A percentile compares a stretch with the other conserved stretches of the same genome.
phyloP scores from a whole-genome alignment of 148 eudicot species.

The Agrostemma githago region DNA sequence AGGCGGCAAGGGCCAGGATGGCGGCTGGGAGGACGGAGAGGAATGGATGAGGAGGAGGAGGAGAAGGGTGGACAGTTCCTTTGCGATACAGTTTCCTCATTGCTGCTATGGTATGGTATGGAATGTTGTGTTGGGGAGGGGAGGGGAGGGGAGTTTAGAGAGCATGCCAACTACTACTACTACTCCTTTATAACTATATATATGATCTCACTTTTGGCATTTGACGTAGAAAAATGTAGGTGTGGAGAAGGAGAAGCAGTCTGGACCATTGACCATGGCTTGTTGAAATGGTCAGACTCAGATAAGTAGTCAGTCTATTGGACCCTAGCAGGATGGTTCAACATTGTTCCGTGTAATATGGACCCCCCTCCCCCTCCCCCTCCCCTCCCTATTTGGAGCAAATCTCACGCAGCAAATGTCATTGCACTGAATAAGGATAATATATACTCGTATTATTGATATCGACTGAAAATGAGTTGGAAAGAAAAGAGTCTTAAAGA shows the following conservation, averaged over 20 bases:
- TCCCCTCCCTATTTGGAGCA: too few species aligned
- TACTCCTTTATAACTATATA: conserved; percentile 15
- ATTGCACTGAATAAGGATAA: too few species aligned
- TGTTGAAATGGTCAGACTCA: background rate
- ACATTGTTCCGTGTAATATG: too few species aligned
- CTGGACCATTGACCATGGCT: background rate
- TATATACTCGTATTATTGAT: too few species aligned
- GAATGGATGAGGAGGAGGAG: conserved; percentile 35
- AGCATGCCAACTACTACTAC: conserved; percentile 15
- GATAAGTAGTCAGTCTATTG: background rate
- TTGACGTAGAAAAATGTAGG: too few species aligned
- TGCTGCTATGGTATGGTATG: background rate
- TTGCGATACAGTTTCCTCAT: conserved; percentile 74
- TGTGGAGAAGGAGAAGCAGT: too few species aligned
- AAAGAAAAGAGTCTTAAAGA: too few species aligned
- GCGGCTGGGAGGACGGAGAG: conserved; percentile 52
- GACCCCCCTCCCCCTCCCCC: too few species aligned
- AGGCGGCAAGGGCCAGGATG: conserved; percentile 51
- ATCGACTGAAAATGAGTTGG: too few species aligned
- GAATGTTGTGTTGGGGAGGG: background rate
- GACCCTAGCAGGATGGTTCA: background rate
- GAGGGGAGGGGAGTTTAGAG: background rate
- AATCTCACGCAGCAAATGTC: too few species aligned
- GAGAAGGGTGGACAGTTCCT: conserved; percentile 69
- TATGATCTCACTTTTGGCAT: too few species aligned